These are phyloP conservation scores for Citrus reticulata DNA, from an alignment of 345 rosid genomes.

Conservation along the genomic window DNA sequence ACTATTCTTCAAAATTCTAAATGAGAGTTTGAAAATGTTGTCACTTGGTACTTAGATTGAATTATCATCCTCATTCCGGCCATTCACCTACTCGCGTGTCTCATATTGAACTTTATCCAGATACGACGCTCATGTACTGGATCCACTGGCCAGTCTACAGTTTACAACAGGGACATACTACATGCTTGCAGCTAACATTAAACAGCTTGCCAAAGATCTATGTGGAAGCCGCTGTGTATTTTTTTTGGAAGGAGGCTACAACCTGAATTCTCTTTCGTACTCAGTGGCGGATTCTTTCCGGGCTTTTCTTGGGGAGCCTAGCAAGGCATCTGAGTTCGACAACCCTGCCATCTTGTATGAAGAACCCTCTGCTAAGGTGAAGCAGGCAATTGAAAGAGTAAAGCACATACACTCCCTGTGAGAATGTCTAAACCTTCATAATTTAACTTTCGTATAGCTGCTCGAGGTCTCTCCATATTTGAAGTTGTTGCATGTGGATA, in stretches of 20 bases:
- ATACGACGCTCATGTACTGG: slow-evolving; percentile 87
- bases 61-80: not conserved
- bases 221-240: slow-evolving; percentile 87
- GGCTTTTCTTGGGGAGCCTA: slow-evolving; percentile 77
- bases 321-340: slow-evolving; percentile 74
- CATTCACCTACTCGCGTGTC: not conserved
- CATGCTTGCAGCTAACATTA: slow-evolving; percentile 64
- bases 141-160: slow-evolving; percentile 81
- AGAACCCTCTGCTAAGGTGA: slow-evolving; percentile 69
- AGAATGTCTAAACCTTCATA: not conserved
- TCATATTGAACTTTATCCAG: slow-evolving; percentile 30
- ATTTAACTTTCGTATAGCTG: not conserved
- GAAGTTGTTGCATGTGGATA: too few species aligned
- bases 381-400: slow-evolving; percentile 64
- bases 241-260: slow-evolving; percentile 95
- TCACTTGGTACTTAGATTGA: not conserved
- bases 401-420: slow-evolving; percentile 73
- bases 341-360: slow-evolving; percentile 77
- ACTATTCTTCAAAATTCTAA: not conserved
- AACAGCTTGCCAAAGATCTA: slow-evolving; percentile 74
- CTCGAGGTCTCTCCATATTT: too few species aligned
- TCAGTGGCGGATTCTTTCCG: slow-evolving; percentile 85
- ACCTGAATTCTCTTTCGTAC: slow-evolving; percentile 77
- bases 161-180: slow-evolving; percentile 85
- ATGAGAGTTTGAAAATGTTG: not conserved